Evolutionary conservation across 129 eudicot species (phyloP), one percentile per base, ranked within the genome.

Genomic region (Solidago caesia): DNA sequence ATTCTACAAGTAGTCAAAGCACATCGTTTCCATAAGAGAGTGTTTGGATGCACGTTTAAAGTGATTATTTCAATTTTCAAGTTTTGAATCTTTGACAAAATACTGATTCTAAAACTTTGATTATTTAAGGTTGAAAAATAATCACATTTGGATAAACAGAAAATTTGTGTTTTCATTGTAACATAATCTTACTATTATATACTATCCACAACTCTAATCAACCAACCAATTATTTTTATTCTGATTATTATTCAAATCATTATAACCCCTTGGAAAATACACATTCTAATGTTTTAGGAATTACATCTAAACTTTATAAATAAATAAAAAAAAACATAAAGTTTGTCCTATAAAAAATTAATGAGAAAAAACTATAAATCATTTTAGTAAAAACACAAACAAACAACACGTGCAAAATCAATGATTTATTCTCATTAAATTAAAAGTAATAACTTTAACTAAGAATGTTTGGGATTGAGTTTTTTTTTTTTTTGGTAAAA

Each of bases 1-100:
- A 47, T 46, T 13, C 12, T 25, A 65, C 72, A 64, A 75, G 15
- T 10, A 39, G 13, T 56, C 56, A 52, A 75, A 75, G 39, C 52
- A 42, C 72, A 52, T 2, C 52, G 43, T 25, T 41, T 47, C 44
- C 56, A 75, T 13, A 16, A 0, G 33, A 44, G 45, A 29, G 77
- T 15, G 14, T 55, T 41, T 56, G 75, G 65, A 15, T 55, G 52
- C 42, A 49, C 15, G 9, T 11, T 46, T 13, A 12, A 46, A 68
- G 59, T 25, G 2, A 12, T 61, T 8, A 10, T 61, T 11, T 14
- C 58, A 11, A 11, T 13, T 52, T 53, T 52, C 16, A 52, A 52
- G 21, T 21, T 21, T 21, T 21, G 21, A 21, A 21, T 21, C 21
- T 21, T 21, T 21, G 21, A 21, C 2, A 4, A 64, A 39, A 42